Evolutionary conservation across 2,329 filamentous ascomycete species (phyloP).

Genomic region (Celoporthe dispersa): DNA sequence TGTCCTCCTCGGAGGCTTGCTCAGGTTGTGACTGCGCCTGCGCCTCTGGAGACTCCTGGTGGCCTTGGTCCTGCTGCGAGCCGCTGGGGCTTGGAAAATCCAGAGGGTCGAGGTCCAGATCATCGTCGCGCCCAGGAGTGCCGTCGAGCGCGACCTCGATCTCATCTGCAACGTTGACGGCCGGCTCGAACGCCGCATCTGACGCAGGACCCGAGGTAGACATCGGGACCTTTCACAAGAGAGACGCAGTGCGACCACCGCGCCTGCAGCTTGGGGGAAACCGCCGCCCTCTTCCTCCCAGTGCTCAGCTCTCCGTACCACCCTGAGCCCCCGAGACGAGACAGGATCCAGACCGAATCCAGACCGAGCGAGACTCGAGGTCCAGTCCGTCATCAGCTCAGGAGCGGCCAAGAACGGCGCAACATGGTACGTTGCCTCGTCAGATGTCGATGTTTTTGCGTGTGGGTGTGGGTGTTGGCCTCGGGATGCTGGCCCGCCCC

Average conservation of each 20-base stretch:
- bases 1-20: slow-evolving; percentile 8
- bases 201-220: slow-evolving; percentile 20
- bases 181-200: slow-evolving; percentile 29
- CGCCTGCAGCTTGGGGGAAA: background rate
- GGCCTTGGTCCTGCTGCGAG: slow-evolving; percentile 2
- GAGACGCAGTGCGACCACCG: slow-evolving; percentile 25
- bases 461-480: background rate
- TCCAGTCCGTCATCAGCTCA: slow-evolving; percentile 1
- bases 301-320: background rate
- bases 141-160: slow-evolving; percentile 26
- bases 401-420: background rate
- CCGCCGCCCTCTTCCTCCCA: background rate
- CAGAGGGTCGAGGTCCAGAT: slow-evolving; percentile 1
- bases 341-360: slow-evolving; percentile 12
- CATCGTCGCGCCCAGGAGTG: slow-evolving; percentile 14
- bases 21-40: slow-evolving; percentile 12
- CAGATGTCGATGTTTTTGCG: background rate
- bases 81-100: slow-evolving; percentile 10
- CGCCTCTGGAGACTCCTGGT: slow-evolving; percentile 12
- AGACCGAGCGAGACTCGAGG: slow-evolving; percentile 7
- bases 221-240: slow-evolving; percentile 28
- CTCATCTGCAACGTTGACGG: slow-evolving; percentile 28
- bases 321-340: background rate
- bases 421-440: background rate
- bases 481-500: background rate